phyloP scores from a whole-genome alignment of 345 rosid genomes.

The Rhodamnia rubescens region DNA sequence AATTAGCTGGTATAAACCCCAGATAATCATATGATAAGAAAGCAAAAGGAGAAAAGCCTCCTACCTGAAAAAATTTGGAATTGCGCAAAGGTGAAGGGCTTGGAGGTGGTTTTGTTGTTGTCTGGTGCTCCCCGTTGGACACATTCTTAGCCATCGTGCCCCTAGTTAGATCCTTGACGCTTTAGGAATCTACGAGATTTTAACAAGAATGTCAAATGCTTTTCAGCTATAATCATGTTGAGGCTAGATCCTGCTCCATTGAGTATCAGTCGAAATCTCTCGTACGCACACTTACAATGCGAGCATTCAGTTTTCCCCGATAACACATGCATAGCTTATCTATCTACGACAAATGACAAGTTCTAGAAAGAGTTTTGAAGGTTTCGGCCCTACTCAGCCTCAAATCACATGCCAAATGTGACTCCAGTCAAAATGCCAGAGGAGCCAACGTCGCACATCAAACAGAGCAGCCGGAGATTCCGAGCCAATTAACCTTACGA shows the following conservation, averaged over 20 bases:
- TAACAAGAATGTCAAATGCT: not conserved
- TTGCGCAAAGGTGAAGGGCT: conserved; percentile 75
- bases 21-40: not conserved
- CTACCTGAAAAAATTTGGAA: conserved; percentile 86
- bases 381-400: not conserved
- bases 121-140: conserved; percentile 39
- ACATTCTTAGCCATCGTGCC: conserved; percentile 32
- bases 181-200: not conserved
- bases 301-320: not conserved
- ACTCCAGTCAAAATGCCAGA: not conserved
- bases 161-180: not conserved
- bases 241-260: not conserved
- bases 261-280: not conserved
- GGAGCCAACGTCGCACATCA: not conserved
- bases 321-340: not conserved
- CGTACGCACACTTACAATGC: not conserved
- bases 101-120: conserved; percentile 71
- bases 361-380: not conserved
- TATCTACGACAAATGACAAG: not conserved
- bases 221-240: not conserved
- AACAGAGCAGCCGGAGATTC: not conserved
- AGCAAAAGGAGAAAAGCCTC: not conserved
- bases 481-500: not conserved
- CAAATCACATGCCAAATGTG: not conserved
- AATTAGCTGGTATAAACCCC: not conserved